Evolutionary conservation across 2,329 filamentous ascomycete genomes (phyloP), one percentile per base, ranked within the genome.

Genomic region (Pseudopyricularia javanii): DNA sequence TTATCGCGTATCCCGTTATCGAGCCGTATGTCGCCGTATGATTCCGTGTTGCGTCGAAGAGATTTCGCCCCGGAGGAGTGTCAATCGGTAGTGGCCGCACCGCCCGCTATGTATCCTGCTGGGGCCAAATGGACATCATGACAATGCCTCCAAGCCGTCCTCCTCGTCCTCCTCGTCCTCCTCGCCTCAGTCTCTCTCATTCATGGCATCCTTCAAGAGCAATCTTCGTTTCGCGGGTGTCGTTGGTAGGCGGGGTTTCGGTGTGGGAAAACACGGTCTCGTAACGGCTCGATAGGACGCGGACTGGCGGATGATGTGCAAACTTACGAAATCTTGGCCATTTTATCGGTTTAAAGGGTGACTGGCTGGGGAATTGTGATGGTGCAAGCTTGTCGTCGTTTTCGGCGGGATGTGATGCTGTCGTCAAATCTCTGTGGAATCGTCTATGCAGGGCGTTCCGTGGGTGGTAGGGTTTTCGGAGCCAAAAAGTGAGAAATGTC

Each of bases 281-380:
- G 37, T 24, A 43, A 43, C 37, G 37, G 37, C 37, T 43, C 37
- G 37, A 43, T 20, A 40, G 20, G 3, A 43, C 17, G 14, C 37
- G 37, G 17, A 43, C 37, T 20, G 37, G 37, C 37, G 20, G n/a
- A 43, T 43, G 17, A 43, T n/a, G 24, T 43, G 11, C 17, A 3
- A 22, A 80, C 78, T 74, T 75, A 82, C 78, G 77, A 80, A 62
- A 75, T 65, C 72, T 82, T 82, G 70, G 78, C 78, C 78, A 82
- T 82, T 78, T 56, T 53, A 55, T 56, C 56, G 55, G 48, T 33
- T 49, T 49, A 47, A 34, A 47, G 30, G 40, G 50, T 24, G 40
- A 47, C 45, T 52, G 43, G 17, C 22, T 50, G 48, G 12, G 47
- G 20, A n/a, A 50, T 34, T 34, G 22, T 22, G 48, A 30, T 35